Percentiles rank a stretch among this genome's conserved stretches.
Conservation (phyloP, 805 yeast species). For the Saturnispora quitensis region DNA sequence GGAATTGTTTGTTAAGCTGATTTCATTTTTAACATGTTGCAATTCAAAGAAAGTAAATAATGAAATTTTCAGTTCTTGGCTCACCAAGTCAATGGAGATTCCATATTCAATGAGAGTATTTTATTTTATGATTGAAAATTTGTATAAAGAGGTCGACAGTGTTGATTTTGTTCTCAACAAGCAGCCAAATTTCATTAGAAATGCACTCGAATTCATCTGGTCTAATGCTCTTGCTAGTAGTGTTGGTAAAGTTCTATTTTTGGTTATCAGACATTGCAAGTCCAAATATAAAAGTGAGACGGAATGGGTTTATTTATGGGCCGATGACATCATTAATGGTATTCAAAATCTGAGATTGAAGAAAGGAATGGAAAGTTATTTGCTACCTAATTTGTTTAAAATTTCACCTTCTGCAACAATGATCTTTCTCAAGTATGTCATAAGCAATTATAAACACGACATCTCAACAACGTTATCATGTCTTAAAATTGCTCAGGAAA, state of each 20-base stretch:
- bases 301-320: conserved; percentile 49
- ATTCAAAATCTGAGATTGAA: conserved; percentile 28
- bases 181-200: conserved; percentile 38
- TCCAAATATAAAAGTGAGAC: conserved; percentile 14
- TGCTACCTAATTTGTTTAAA: conserved; percentile 57
- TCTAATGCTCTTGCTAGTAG: conserved; percentile 59
- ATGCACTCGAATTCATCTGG: conserved; percentile 41
- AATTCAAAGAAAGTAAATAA: conserved; percentile 11
- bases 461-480: conserved; percentile 41
- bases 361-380: conserved; percentile 45
- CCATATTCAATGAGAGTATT: conserved; percentile 48
- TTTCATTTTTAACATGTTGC: conserved; percentile 27
- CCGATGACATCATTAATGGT: conserved; percentile 27
- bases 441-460: conserved; percentile 17
- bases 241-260: conserved; percentile 47
- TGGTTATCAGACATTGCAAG: conserved; percentile 31
- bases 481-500: conserved; percentile 54
- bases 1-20: conserved; percentile 48
- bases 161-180: conserved; percentile 30
- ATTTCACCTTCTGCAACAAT: conserved; percentile 34
- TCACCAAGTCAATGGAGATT: conserved; percentile 32
- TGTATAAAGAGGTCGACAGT: conserved; percentile 41
- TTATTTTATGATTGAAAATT: conserved; percentile 49
- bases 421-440: conserved; percentile 21
- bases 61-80: conserved; percentile 36